These are phyloP conservation scores for Strobilomyces confusus DNA, from an alignment of 768 basidiomycete species.

Conservation along the genomic window DNA sequence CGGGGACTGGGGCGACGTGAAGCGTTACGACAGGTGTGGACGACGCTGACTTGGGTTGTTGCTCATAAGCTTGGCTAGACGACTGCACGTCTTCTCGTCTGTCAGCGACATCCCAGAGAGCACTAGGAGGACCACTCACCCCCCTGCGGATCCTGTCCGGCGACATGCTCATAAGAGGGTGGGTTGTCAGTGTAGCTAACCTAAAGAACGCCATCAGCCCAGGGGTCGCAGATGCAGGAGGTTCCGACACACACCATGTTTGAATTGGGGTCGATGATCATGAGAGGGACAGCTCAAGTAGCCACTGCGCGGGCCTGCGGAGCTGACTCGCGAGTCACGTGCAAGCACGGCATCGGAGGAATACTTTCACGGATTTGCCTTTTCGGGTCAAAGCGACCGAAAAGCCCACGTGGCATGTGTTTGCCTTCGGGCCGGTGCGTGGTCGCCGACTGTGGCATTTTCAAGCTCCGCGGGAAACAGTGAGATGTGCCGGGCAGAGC, in stretches of 20 bases:
- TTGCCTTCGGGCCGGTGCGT: too few relatives aligned
- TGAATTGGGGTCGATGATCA: slow-evolving; percentile 24
- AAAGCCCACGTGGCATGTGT: too few relatives aligned
- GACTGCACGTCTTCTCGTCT: slow-evolving; percentile 7
- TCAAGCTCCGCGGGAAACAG: not conserved
- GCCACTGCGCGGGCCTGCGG: slow-evolving; percentile 17
- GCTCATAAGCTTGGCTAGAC: slow-evolving; percentile 10
- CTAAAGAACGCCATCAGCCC: slow-evolving; percentile 6
- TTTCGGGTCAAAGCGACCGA: too few relatives aligned
- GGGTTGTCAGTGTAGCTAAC: slow-evolving; percentile 35
- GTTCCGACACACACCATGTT: slow-evolving; percentile 23
- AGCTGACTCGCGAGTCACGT: slow-evolving; percentile 15
- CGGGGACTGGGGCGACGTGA: slow-evolving; percentile 30
- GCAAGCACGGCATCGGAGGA: not conserved
- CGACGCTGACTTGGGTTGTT: slow-evolving; percentile 5
- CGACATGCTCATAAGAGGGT: slow-evolving; percentile 46
- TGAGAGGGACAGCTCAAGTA: slow-evolving; percentile 10
- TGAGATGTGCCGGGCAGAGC: too few relatives aligned
- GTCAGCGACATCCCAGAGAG: not conserved
- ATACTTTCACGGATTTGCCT: slow-evolving; percentile 13
- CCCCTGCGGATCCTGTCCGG: slow-evolving; percentile 23
- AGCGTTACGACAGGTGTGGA: slow-evolving; percentile 17
- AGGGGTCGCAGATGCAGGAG: not conserved
- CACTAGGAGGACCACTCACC: slow-evolving; percentile 21
- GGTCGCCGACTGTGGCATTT: not conserved